Conservation (phyloP, 139 green algal genomes). For the Chlamydomonas sphaeroides region DNA sequence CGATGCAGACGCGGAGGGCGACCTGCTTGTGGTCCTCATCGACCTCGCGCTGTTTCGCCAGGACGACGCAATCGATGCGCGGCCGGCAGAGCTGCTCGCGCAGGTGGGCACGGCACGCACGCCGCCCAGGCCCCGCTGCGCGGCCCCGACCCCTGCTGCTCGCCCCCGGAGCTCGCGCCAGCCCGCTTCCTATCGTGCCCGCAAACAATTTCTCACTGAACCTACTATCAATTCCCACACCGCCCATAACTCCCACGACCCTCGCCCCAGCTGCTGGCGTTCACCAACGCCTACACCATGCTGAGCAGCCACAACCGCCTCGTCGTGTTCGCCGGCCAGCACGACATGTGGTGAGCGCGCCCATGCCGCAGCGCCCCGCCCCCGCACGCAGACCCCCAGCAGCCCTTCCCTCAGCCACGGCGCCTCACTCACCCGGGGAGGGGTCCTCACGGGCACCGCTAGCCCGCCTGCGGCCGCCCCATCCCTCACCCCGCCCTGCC, state of each 20-base stretch:
- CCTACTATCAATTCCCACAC: no score
- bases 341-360: conserved; percentile 44
- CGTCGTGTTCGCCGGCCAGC: conserved; percentile 43
- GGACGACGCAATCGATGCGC: neutral
- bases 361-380: no score
- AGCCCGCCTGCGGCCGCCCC: no score
- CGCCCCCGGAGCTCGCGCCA: no score
- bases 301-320: conserved; percentile 48
- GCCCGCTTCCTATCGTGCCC: no score
- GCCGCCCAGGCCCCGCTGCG: neutral
- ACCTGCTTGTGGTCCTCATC: conserved; percentile 42
- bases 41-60: conserved; percentile 22
- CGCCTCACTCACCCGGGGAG: no score
- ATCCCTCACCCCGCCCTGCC: no score
- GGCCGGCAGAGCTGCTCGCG: conserved; percentile 11
- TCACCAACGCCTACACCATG: conserved; percentile 49
- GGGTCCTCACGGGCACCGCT: no score
- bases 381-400: no score
- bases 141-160: neutral
- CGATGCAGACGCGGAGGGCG: conserved; percentile 29
- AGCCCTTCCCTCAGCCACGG: no score
- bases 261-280: conserved; percentile 35
- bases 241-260: neutral
- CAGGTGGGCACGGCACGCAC: conserved; percentile 16
- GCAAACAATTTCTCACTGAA: no score